phyloP scores from a whole-genome alignment of 2,329 filamentous ascomycete genomes.

The Colletotrichum abscissum region DNA sequence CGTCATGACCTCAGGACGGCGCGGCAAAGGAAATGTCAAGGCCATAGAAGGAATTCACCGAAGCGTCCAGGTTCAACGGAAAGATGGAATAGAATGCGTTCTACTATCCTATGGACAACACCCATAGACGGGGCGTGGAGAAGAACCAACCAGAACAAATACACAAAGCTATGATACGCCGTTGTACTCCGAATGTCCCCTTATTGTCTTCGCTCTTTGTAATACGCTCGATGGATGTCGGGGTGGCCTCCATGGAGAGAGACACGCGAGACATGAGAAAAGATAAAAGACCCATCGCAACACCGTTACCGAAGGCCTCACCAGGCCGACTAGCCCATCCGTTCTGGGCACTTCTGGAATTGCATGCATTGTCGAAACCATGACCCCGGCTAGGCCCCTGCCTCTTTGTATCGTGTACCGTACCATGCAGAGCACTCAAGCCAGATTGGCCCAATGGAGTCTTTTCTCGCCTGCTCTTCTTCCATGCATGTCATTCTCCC shows the following conservation, averaged over 20 bases:
- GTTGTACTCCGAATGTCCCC: constrained; percentile 39
- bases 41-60: constrained; percentile 13
- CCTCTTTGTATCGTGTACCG: constrained; percentile 4
- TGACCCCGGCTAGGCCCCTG: background rate
- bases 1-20: constrained; percentile 13
- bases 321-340: constrained; percentile 23
- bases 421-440: constrained; percentile 9
- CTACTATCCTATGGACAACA: constrained; percentile 36
- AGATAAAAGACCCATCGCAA: constrained; percentile 27
- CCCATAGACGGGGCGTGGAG: constrained; percentile 34
- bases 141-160: constrained; percentile 35
- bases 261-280: constrained; percentile 37
- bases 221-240: constrained; percentile 34
- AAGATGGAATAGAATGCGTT: constrained; percentile 30
- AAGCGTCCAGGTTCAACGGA: constrained; percentile 7
- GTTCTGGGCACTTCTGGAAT: constrained; percentile 28
- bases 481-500: constrained; percentile 21
- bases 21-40: constrained; percentile 6
- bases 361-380: constrained; percentile 23
- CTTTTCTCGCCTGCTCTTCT: constrained; percentile 7
- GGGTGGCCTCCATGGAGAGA: constrained; percentile 10
- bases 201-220: constrained; percentile 38
- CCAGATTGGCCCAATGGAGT: background rate
- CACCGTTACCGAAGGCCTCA: constrained; percentile 25
- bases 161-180: constrained; percentile 41